Evolutionary conservation across 345 rosid genomes (phyloP).

Genomic region (Dipteronia dyeriana): DNA sequence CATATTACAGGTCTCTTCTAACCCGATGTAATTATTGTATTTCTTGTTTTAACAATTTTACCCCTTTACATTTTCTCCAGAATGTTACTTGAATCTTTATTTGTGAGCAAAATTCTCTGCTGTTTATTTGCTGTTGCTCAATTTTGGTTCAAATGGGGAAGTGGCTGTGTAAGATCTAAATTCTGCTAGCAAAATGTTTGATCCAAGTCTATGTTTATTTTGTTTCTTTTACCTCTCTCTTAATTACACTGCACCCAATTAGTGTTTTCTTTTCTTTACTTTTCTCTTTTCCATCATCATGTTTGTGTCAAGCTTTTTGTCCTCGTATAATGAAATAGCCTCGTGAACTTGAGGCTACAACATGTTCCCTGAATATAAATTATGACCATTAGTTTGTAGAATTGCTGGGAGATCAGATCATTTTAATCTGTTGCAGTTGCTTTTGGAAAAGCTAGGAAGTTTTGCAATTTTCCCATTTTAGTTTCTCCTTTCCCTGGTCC

Average conservation of each 20-base stretch:
- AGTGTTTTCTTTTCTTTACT: neutral
- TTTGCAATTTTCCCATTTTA: neutral
- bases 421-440: neutral
- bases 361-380: neutral
- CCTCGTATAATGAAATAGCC: neutral
- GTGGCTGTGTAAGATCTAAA: neutral
- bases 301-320: neutral
- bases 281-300: neutral
- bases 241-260: neutral
- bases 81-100: neutral
- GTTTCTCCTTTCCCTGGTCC: neutral
- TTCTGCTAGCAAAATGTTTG: neutral
- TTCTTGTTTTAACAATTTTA: constrained; percentile 4
- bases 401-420: neutral
- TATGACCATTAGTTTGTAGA: constrained; percentile 4
- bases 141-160: neutral
- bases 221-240: neutral
- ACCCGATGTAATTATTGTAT: neutral
- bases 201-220: neutral
- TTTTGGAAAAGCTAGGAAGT: neutral
- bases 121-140: neutral
- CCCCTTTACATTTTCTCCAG: neutral
- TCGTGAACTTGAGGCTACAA: constrained; percentile 5
- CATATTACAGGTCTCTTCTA: constrained; percentile 71
- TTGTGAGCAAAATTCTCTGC: neutral